Evolutionary conservation across 805 yeast genomes (phyloP).

Genomic region (Candida easanensis): DNA sequence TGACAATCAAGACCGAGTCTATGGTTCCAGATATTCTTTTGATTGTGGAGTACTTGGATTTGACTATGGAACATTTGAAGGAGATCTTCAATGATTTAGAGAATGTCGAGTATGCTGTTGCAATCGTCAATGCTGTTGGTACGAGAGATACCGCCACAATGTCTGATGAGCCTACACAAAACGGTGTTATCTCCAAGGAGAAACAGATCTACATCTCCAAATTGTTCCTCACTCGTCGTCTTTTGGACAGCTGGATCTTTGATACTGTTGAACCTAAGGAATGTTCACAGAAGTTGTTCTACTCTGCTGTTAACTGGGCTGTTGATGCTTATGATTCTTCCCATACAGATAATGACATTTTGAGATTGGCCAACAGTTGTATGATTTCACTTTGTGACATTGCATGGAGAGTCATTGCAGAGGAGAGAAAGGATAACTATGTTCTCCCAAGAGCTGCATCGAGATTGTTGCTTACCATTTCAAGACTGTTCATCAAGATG

Average conservation of each 20-base stretch:
- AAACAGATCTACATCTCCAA: slow-evolving; percentile 58
- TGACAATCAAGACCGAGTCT: slow-evolving; percentile 43
- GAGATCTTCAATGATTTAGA: slow-evolving; percentile 36
- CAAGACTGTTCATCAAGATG: slow-evolving; percentile 49
- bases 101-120: slow-evolving; percentile 40
- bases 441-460: slow-evolving; percentile 45
- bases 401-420: slow-evolving; percentile 35
- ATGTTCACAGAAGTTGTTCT: slow-evolving; percentile 43
- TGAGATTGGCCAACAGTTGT: slow-evolving; percentile 62
- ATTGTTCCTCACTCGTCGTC: slow-evolving; percentile 57
- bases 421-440: slow-evolving; percentile 31
- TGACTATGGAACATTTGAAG: slow-evolving; percentile 46
- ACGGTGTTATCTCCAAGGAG: slow-evolving; percentile 27
- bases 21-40: slow-evolving; percentile 62
- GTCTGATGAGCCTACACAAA: slow-evolving; percentile 33
- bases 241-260: slow-evolving; percentile 38
- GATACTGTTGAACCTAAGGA: slow-evolving; percentile 27
- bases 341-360: slow-evolving; percentile 50
- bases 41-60: slow-evolving; percentile 57
- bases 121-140: slow-evolving; percentile 53
- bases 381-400: slow-evolving; percentile 47
- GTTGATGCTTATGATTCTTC: slow-evolving; percentile 48
- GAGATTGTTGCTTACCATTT: slow-evolving; percentile 52
- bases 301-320: slow-evolving; percentile 51
- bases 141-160: slow-evolving; percentile 42